Evolutionary conservation across 1,139 yeast genomes (phyloP).

Genomic region (Magnusiomyces magnusii): DNA sequence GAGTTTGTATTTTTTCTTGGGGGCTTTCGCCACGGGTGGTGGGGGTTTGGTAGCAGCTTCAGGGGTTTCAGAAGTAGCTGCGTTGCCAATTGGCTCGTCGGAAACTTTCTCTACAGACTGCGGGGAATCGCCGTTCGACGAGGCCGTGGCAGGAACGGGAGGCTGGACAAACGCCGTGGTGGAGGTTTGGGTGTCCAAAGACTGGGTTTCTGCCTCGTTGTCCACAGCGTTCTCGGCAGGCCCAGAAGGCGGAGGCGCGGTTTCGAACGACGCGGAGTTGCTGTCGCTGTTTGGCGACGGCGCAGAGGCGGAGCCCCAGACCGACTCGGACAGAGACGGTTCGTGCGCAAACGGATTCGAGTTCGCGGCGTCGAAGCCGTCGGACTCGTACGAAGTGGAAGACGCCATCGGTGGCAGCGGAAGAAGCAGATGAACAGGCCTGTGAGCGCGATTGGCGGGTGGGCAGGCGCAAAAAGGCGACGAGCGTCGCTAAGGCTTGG

Average conservation of each 20-base stretch:
- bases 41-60: not conserved
- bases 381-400: conserved; percentile 27
- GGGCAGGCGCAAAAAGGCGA: not conserved
- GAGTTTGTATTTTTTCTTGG: conserved; percentile 30
- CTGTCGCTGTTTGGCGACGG: not conserved
- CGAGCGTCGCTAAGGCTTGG: too few relatives aligned
- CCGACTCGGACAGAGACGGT: conserved; percentile 2
- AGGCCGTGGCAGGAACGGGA: not conserved
- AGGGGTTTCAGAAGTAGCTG: not conserved
- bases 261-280: not conserved
- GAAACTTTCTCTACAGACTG: too few relatives aligned
- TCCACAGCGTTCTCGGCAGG: not conserved
- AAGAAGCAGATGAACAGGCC: not conserved
- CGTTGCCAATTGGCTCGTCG: not conserved
- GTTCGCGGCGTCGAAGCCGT: conserved; percentile 21
- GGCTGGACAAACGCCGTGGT: not conserved
- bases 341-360: conserved; percentile 27
- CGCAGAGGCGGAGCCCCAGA: not conserved
- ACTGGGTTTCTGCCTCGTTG: not conserved
- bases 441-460: not conserved
- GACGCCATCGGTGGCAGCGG: conserved; percentile 26
- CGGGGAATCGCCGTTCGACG: too few relatives aligned
- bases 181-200: not conserved
- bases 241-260: not conserved
- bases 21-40: conserved; percentile 6